These are phyloP conservation scores for Lasiodiplodia gonubiensis DNA, from an alignment of 2,329 filamentous ascomycete species.

Conservation along the genomic window DNA sequence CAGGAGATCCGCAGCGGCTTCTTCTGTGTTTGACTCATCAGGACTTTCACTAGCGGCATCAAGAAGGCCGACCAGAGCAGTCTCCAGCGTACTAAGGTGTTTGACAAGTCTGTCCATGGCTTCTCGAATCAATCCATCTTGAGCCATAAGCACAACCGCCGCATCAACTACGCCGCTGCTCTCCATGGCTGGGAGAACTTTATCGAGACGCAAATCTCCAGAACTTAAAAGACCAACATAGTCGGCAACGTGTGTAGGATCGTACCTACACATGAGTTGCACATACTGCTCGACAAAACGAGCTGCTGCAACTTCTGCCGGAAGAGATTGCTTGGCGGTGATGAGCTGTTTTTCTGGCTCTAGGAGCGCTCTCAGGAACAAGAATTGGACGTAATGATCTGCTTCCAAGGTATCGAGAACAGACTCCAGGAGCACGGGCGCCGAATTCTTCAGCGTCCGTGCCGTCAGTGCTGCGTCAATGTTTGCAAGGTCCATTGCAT, in stretches of 20 bases:
- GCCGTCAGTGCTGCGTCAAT: conserved; percentile 72
- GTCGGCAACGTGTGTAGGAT: conserved; percentile 80
- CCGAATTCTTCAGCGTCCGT: conserved; percentile 65
- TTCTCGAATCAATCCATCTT: conserved; percentile 80
- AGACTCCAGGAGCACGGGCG: conserved; percentile 68
- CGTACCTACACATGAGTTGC: conserved; percentile 86
- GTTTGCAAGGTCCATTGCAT: conserved; percentile 69
- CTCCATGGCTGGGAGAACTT: conserved; percentile 86
- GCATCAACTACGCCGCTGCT: conserved; percentile 89
- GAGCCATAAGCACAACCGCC: conserved; percentile 86
- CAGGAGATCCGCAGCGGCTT: conserved; percentile 75
- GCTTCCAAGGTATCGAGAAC: conserved; percentile 68
- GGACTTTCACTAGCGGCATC: conserved; percentile 63
- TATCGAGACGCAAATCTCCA: conserved; percentile 77
- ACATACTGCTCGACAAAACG: conserved; percentile 73
- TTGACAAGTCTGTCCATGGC: conserved; percentile 85
- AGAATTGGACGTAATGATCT: conserved; percentile 69
- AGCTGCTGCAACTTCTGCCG: conserved; percentile 30
- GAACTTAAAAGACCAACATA: conserved; percentile 80
- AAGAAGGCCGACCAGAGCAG: conserved; percentile 76
- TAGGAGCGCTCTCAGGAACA: conserved; percentile 77
- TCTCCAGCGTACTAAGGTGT: conserved; percentile 80
- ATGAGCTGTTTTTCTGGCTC: conserved; percentile 62
- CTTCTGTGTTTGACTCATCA: conserved; percentile 63
- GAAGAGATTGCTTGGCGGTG: conserved; percentile 39